phyloP scores from a whole-genome alignment of 2,329 filamentous ascomycete genomes.

The Fusarium irregulare region DNA sequence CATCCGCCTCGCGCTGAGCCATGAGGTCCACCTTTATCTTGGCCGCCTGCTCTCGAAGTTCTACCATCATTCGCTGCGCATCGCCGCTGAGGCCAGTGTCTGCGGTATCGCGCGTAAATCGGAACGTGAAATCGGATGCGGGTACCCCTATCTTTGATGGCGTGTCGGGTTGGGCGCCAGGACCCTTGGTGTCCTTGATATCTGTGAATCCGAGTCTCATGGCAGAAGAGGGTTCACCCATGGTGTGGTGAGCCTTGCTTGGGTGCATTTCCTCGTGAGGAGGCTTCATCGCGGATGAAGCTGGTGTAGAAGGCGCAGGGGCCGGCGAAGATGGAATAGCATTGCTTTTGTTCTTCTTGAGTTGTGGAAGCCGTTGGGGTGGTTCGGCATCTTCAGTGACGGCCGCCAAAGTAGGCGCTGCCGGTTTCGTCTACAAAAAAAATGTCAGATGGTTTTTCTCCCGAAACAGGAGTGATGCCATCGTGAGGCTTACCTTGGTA shows the following conservation, averaged over 20 bases:
- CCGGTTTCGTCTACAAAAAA: slow-evolving; percentile 46
- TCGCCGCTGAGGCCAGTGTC: slow-evolving; percentile 70
- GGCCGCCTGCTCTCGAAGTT: slow-evolving; percentile 77
- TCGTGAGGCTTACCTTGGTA: slow-evolving; percentile 50
- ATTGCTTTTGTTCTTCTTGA: slow-evolving; percentile 46
- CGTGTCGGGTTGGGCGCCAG: slow-evolving; percentile 63
- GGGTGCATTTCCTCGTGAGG: slow-evolving; percentile 90
- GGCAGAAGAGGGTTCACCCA: slow-evolving; percentile 81
- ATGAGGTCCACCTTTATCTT: slow-evolving; percentile 76
- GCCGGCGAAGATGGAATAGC: slow-evolving; percentile 51
- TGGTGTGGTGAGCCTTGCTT: slow-evolving; percentile 80
- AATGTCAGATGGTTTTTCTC: slow-evolving; percentile 24
- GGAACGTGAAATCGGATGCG: slow-evolving; percentile 74
- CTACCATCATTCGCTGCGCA: slow-evolving; percentile 70
- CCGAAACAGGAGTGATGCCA: slow-evolving; percentile 16
- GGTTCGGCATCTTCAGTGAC: slow-evolving; percentile 59
- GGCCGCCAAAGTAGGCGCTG: slow-evolving; percentile 52
- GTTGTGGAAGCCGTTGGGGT: slow-evolving; percentile 44
- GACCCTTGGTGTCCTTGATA: slow-evolving; percentile 63
- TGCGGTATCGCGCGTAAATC: slow-evolving; percentile 66
- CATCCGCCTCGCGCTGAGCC: slow-evolving; percentile 69
- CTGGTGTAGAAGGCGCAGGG: slow-evolving; percentile 66
- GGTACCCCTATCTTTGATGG: slow-evolving; percentile 69
- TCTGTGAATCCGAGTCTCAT: slow-evolving; percentile 85
- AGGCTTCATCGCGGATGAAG: slow-evolving; percentile 74